Conservation (phyloP, 2,329 filamentous ascomycete genomes). For the Onygenales sp. region DNA sequence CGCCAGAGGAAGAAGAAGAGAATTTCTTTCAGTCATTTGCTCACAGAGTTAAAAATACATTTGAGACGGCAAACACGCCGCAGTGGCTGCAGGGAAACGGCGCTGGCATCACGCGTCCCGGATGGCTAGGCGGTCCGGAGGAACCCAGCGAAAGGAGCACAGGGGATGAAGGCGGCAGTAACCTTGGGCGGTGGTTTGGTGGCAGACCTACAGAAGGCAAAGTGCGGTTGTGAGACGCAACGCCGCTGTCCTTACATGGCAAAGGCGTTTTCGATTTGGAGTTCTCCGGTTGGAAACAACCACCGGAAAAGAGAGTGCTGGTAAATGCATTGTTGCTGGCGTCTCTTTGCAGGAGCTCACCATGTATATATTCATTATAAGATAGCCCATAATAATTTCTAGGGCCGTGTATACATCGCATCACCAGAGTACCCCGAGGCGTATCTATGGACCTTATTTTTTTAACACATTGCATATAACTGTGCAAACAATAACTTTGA, state of each 20-base stretch:
- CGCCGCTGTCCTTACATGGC: neutral
- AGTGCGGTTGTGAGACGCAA: conserved; percentile 24
- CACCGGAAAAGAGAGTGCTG: neutral
- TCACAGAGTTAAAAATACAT: conserved; percentile 81
- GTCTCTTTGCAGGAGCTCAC: no score
- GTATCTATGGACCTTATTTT: no score
- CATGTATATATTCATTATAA: no score
- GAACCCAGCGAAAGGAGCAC: conserved; percentile 6
- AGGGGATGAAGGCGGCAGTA: conserved; percentile 12
- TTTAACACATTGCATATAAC: no score
- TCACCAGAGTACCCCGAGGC: no score
- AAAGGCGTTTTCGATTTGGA: no score
- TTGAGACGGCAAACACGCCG: conserved; percentile 73
- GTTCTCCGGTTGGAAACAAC: neutral
- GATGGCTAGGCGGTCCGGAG: conserved; percentile 57
- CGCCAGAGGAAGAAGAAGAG: conserved; percentile 45
- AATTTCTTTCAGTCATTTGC: conserved; percentile 77
- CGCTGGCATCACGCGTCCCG: conserved; percentile 62
- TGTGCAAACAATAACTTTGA: no score
- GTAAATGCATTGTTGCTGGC: neutral
- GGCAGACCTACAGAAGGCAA: conserved; percentile 30
- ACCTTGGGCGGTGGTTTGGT: conserved; percentile 31
- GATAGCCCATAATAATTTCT: no score
- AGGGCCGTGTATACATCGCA: no score
- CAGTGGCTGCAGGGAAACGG: conserved; percentile 70